Evolutionary conservation across 129 eudicot genomes (phyloP), one percentile per base, ranked within the genome.

Genomic region (Chrysanthemum seticuspe): DNA sequence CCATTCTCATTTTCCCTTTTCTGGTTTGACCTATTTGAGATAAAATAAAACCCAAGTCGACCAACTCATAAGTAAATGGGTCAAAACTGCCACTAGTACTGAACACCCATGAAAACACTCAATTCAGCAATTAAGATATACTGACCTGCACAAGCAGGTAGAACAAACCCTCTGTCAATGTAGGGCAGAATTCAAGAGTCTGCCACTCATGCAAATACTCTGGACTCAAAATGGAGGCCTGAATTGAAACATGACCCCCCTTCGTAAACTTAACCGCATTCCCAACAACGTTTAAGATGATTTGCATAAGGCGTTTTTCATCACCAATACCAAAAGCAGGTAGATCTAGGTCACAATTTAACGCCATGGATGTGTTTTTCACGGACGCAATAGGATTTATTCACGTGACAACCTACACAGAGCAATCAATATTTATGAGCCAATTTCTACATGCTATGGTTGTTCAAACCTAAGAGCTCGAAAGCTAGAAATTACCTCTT

Each of bases 241-340:
- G 85, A 36, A 88, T 65, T 29, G 94, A 82, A 45, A 88, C 71
- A 62, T 78, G 75, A 59, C 94, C 94, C 44, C 81, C 87, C 68
- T 78, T 85, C 13, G 94, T 88, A 65, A 85, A 88, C 83, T 85
- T 88, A 18, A 88, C 87, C 53, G 94, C 88, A 69, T 88, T 88
- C 18, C 90, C 90, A 76, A 85, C 84, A 14, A 85, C 71, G 45
- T 82, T 88, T 62, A 88, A 68, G 14, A 88, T 73, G 13, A 76
- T 75, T 51, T 88, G 94, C 87, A 85, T 80, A 14, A 85, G 81
- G 47, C 88, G 78, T 72, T 85, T 83, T 68, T 85, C 86, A 66
- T 88, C 94, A 52, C 94, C 90, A 75, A 82, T 66, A n/a, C 81
- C 88, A 62, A 49, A 78, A 23, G 65, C 77, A 64, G 94, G 94